Conservation (phyloP, 1,284 basidiomycete genomes). For the Cryptococcus sp. region DNA sequence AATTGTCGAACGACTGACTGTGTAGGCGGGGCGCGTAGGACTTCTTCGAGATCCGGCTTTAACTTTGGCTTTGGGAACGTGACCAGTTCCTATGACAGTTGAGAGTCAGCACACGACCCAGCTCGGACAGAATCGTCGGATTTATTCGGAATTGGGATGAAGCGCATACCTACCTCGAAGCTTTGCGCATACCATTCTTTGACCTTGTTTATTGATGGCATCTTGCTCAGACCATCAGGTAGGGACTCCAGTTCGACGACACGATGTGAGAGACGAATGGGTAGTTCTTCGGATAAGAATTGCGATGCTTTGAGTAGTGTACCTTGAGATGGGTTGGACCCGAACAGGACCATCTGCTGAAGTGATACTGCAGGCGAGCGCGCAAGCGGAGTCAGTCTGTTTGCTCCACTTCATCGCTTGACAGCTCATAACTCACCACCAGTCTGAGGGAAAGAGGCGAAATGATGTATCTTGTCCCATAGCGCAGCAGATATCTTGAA, state of each 20-base stretch:
- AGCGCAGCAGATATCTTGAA: conserved; percentile 70
- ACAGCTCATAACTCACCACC: conserved; percentile 62
- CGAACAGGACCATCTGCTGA: conserved; percentile 87
- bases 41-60: conserved; percentile 66
- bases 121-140: neutral
- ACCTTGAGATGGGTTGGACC: conserved; percentile 82
- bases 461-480: conserved; percentile 92
- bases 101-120: neutral
- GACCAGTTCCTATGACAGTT: conserved; percentile 74
- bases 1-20: conserved; percentile 24
- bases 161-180: conserved; percentile 72
- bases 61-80: conserved; percentile 75
- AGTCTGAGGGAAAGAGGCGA: conserved; percentile 90
- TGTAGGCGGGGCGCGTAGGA: conserved; percentile 61
- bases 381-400: conserved; percentile 6
- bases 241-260: conserved; percentile 95
- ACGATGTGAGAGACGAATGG: conserved; percentile 90
- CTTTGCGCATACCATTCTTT: conserved; percentile 99
- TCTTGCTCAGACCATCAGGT: conserved; percentile 85
- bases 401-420: too few relatives aligned
- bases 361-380: conserved; percentile 65
- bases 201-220: conserved; percentile 92
- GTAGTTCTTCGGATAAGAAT: conserved; percentile 76
- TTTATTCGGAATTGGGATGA: neutral
- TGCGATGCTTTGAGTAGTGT: conserved; percentile 82